A percentile compares a stretch with the other conserved stretches of the same genome.
Conservation (phyloP, 2,329 filamentous ascomycete species). For the Colletotrichum eleusines region DNA sequence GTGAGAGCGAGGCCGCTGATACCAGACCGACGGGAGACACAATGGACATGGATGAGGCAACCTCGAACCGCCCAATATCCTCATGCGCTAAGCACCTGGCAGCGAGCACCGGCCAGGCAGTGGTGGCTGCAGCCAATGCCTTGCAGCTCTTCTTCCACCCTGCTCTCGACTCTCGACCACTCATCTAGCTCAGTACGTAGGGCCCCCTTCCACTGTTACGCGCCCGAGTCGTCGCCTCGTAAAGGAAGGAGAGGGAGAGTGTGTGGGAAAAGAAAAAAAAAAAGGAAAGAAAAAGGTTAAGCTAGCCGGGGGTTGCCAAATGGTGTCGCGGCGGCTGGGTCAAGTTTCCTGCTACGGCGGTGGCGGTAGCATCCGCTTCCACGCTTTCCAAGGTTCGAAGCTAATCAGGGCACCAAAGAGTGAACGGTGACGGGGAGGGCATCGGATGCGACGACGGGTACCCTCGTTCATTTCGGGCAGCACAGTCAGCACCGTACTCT, state of each 20-base stretch:
- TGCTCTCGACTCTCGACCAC: constrained; percentile 2
- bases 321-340: constrained; percentile 29
- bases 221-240: not conserved
- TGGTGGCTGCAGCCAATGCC: constrained; percentile 3
- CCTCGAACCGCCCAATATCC: constrained; percentile 10
- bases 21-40: constrained; percentile 6
- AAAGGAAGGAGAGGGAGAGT: too few relatives aligned
- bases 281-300: not conserved
- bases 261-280: not conserved
- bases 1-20: not conserved
- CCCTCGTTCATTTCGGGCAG: not conserved
- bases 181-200: constrained; percentile 1
- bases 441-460: constrained; percentile 8
- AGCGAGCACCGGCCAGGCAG: constrained; percentile 7
- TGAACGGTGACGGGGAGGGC: not conserved
- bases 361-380: constrained; percentile 33
- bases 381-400: constrained; percentile 2
- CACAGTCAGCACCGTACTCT: not conserved
- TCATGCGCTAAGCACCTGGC: constrained; percentile 10
- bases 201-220: constrained; percentile 1
- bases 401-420: not conserved
- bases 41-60: constrained; percentile 22
- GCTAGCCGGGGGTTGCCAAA: not conserved
- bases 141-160: not conserved
- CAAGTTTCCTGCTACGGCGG: constrained; percentile 21